Conservation (phyloP, 192 early-diverging fungal genomes). For the Rhizoclosmatium globosum region DNA sequence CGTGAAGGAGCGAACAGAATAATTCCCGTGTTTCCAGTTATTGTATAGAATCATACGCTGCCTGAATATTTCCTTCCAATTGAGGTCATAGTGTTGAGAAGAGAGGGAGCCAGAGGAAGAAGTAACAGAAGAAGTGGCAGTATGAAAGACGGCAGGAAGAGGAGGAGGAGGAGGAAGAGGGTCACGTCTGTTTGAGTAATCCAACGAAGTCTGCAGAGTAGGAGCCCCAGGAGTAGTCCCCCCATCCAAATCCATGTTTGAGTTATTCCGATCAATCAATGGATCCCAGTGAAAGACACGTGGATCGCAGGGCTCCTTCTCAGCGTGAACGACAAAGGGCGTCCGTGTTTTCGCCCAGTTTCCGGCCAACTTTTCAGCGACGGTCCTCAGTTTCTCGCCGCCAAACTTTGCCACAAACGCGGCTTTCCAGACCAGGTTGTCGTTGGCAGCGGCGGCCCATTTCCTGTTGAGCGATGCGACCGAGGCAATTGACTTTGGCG, state of each 20-base stretch:
- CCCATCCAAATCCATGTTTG: no score
- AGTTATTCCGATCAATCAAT: no score
- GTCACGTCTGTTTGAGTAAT: neutral
- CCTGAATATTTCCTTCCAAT: conserved; percentile 52
- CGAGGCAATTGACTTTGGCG: neutral
- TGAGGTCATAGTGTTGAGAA: neutral
- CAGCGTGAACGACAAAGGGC: no score
- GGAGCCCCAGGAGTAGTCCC: no score
- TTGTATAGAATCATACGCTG: conserved; percentile 44
- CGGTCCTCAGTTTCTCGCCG: no score
- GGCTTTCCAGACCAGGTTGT: conserved; percentile 52
- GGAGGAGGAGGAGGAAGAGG: neutral
- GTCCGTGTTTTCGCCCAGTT: no score
- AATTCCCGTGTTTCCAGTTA: conserved; percentile 56
- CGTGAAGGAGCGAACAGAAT: conserved; percentile 35
- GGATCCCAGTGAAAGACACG: no score
- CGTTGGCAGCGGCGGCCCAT: conserved; percentile 47
- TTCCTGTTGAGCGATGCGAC: conserved; percentile 41
- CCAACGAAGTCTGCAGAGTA: no score
- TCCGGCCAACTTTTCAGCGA: no score
- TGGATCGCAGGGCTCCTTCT: no score
- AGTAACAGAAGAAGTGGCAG: neutral
- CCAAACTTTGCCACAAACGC: neutral
- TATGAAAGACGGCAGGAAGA: neutral
- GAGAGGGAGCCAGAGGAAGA: no score